Evolutionary conservation across 1,284 basidiomycete species (phyloP).

Genomic region (Chalciporus piperatoides): DNA sequence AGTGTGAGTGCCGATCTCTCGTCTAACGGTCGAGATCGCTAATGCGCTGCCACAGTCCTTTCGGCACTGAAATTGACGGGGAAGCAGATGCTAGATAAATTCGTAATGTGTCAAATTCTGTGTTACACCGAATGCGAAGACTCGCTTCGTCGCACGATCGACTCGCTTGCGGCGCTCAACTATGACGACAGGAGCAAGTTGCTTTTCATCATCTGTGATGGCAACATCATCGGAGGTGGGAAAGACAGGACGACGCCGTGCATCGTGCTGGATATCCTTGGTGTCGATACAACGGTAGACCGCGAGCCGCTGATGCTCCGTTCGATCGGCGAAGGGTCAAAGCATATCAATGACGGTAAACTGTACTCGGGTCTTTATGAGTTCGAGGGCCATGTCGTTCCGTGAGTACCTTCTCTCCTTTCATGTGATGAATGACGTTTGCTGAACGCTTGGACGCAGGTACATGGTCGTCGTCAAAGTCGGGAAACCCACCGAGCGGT

Average conservation of each 20-base stretch:
- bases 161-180: conserved; percentile 86
- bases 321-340: conserved; percentile 88
- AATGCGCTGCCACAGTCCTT: conserved; percentile 54
- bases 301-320: conserved; percentile 95
- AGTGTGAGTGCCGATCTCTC: conserved; percentile 58
- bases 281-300: conserved; percentile 89
- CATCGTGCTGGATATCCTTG: conserved; percentile 90
- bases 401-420: conserved; percentile 45
- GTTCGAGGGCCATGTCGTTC: conserved; percentile 92
- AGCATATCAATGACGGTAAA: conserved; percentile 95
- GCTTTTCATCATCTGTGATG: conserved; percentile 94
- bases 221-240: conserved; percentile 94
- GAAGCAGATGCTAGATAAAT: conserved; percentile 93
- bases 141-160: conserved; percentile 89
- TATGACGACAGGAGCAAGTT: conserved; percentile 99
- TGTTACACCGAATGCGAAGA: conserved; percentile 99
- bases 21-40: conserved; percentile 8
- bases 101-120: conserved; percentile 94
- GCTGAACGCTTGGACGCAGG: conserved; percentile 34
- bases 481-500: conserved; percentile 92
- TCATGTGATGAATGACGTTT: background rate
- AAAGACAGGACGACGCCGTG: conserved; percentile 94
- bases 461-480: conserved; percentile 97
- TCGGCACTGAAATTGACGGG: conserved; percentile 85
- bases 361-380: conserved; percentile 96